phyloP scores from a whole-genome alignment of 768 basidiomycete genomes.

The Psilocybe tampanensis region DNA sequence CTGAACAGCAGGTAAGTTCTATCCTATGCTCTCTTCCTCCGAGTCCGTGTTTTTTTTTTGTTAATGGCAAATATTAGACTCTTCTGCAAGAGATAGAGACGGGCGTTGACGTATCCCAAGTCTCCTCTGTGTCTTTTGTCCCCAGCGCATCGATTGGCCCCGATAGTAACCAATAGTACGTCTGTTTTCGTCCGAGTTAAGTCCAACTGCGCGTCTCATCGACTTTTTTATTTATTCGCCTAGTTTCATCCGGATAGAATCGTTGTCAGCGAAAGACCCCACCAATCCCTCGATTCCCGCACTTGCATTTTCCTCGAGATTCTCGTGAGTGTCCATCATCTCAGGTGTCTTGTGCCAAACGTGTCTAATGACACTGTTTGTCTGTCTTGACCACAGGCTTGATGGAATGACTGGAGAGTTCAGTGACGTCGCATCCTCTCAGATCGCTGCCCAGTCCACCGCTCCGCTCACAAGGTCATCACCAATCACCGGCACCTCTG shows the following conservation, averaged over 20 bases:
- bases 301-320: constrained; percentile 76
- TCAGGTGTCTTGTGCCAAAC: neutral
- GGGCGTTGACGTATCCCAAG: constrained; percentile 52
- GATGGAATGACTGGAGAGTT: constrained; percentile 72
- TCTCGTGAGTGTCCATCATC: constrained; percentile 52
- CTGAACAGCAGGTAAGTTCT: constrained; percentile 53
- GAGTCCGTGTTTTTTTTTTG: no score
- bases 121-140: constrained; percentile 48
- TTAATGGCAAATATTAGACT: constrained; percentile 36
- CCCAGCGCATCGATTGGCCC: constrained; percentile 54
- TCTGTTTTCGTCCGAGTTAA: neutral
- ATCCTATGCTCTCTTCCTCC: neutral
- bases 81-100: constrained; percentile 49
- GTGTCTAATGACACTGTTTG: neutral
- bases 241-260: constrained; percentile 80
- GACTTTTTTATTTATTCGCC: neutral
- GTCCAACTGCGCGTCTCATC: no score
- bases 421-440: constrained; percentile 48
- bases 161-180: constrained; percentile 56
- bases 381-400: constrained; percentile 39
- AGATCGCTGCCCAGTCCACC: constrained; percentile 60
- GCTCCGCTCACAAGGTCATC: constrained; percentile 25
- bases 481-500: constrained; percentile 14
- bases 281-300: constrained; percentile 51
- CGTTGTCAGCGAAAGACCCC: constrained; percentile 51